Evolutionary conservation across 192 early-diverging fungal genomes (phyloP).

Genomic region (Lobosporangium transversale): DNA sequence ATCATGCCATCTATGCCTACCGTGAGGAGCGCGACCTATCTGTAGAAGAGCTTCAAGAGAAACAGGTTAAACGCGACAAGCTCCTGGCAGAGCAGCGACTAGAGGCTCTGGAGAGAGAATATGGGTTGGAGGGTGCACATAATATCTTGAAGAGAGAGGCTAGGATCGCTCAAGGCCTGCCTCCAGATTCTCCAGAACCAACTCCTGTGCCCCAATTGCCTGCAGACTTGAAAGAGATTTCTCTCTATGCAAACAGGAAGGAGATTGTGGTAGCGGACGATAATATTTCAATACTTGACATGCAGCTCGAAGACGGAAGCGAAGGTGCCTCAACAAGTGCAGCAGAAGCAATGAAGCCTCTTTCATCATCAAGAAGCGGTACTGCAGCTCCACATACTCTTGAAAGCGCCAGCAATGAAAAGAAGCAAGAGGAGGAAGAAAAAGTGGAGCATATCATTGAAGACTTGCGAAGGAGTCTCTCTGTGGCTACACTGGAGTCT

Average conservation of each 20-base stretch:
- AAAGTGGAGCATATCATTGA: conserved; percentile 25
- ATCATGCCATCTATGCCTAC: conserved; percentile 37
- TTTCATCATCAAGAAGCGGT: too few relatives aligned
- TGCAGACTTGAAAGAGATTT: conserved; percentile 27
- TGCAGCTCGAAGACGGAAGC: conserved; percentile 20
- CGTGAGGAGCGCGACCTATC: conserved; percentile 40
- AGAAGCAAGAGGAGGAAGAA: conserved; percentile 17
- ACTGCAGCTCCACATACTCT: background rate
- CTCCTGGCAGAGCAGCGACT: conserved; percentile 29
- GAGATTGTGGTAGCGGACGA: conserved; percentile 46
- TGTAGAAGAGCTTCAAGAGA: conserved; percentile 27
- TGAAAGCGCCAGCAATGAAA: background rate
- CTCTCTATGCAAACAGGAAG: conserved; percentile 40
- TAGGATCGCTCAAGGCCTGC: conserved; percentile 28
- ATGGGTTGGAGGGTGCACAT: conserved; percentile 31
- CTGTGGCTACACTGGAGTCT: conserved; percentile 21
- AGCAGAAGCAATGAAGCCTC: too few relatives aligned
- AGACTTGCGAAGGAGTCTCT: conserved; percentile 35
- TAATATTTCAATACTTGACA: conserved; percentile 36
- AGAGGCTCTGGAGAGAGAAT: conserved; percentile 11
- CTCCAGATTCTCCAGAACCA: conserved; percentile 29
- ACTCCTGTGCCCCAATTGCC: conserved; percentile 2
- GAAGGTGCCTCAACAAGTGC: background rate
- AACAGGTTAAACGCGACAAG: conserved; percentile 6
- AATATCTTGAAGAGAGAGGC: conserved; percentile 32